Evolutionary conservation across 2,329 filamentous ascomycete genomes (phyloP).

Genomic region (Teratosphaeria epicoccoides): DNA sequence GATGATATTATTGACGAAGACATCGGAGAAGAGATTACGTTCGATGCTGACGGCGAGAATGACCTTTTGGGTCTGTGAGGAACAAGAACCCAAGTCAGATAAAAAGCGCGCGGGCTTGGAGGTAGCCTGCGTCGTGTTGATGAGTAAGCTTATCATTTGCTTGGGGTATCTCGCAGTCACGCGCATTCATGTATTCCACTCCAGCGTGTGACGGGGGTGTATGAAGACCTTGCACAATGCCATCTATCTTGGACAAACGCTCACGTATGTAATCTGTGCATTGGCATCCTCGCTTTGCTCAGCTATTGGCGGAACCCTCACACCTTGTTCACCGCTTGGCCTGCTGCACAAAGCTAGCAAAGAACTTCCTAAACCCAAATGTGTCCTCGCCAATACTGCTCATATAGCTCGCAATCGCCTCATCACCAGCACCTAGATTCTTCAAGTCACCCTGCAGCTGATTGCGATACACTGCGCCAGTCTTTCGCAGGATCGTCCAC

Average conservation of each 20-base stretch:
- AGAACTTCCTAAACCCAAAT: conserved; percentile 36
- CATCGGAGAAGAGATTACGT: background rate
- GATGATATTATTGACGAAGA: background rate
- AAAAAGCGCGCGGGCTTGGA: no score
- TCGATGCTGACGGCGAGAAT: background rate
- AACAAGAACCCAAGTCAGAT: no score
- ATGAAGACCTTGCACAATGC: no score
- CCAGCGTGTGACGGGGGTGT: background rate
- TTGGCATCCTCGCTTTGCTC: no score
- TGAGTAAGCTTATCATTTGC: background rate
- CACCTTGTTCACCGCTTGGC: conserved; percentile 13
- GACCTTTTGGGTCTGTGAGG: background rate
- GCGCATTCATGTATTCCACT: background rate
- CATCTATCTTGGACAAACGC: no score
- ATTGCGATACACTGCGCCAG: conserved; percentile 67
- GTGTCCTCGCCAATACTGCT: conserved; percentile 39
- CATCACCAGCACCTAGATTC: conserved; percentile 54
- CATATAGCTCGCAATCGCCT: conserved; percentile 55
- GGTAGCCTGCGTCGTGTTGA: background rate
- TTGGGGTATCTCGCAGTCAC: background rate
- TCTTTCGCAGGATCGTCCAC: conserved; percentile 83
- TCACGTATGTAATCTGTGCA: no score
- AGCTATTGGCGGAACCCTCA: background rate
- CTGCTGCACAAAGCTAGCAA: conserved; percentile 32
- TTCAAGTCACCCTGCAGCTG: conserved; percentile 56